A percentile compares a stretch with the other conserved stretches of the same genome.
phyloP scores from a whole-genome alignment of 1,284 basidiomycete genomes.

The Sanguinoderma infundibulare region DNA sequence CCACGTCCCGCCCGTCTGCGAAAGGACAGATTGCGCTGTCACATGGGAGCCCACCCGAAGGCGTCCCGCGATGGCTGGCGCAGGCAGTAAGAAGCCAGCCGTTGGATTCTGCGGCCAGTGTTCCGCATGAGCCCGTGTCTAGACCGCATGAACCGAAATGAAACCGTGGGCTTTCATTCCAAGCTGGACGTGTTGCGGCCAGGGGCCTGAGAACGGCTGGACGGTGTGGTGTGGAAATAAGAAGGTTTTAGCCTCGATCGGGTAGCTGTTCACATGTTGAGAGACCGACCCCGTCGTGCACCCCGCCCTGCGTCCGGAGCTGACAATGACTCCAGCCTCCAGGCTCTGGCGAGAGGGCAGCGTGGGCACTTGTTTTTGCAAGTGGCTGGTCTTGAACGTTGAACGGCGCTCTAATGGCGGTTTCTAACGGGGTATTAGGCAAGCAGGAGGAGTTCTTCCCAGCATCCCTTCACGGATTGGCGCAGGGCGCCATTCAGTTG shows the following conservation, averaged over 20 bases:
- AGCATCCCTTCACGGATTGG: slow-evolving; percentile 8
- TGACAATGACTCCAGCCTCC: not conserved
- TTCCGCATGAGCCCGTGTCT: not conserved
- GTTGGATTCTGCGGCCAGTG: slow-evolving; percentile 8
- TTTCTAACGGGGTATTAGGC: slow-evolving; percentile 7
- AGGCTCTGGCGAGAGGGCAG: slow-evolving; percentile 3
- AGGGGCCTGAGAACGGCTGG: not conserved
- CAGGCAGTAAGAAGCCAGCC: slow-evolving; percentile 11
- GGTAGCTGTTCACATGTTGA: not conserved
- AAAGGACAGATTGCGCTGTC: slow-evolving; percentile 20
- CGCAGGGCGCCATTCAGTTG: not conserved
- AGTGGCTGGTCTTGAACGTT: not conserved
- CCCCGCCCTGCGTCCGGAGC: not conserved
- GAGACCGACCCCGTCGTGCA: not conserved
- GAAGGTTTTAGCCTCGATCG: not conserved
- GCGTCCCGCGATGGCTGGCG: slow-evolving; percentile 17
- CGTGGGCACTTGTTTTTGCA: not conserved
- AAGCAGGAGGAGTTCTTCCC: not conserved
- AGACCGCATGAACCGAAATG: slow-evolving; percentile 5
- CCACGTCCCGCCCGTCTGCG: slow-evolving; percentile 7
- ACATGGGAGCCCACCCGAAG: slow-evolving; percentile 12
- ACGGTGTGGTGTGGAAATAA: not conserved
- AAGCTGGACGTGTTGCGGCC: not conserved
- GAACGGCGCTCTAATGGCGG: not conserved
- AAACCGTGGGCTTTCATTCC: not conserved